A percentile compares a stretch with the other conserved stretches of the same genome.
phyloP scores from a whole-genome alignment of 768 basidiomycete species.

The Suillus discolor region DNA sequence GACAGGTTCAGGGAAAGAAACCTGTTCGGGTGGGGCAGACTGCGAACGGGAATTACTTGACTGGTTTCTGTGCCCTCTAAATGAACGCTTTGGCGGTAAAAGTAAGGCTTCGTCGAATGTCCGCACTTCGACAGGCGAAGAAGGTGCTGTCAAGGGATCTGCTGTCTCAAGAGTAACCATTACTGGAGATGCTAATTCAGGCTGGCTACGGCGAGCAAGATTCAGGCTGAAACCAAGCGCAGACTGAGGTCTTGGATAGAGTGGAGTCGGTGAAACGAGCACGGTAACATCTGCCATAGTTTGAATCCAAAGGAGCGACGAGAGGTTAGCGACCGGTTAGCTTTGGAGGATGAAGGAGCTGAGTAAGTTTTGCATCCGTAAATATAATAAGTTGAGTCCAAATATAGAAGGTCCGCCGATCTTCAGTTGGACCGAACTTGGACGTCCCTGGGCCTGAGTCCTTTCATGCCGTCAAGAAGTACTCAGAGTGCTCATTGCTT shows the following conservation, averaged over 20 bases:
- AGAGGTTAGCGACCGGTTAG: background rate
- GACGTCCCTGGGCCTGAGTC: background rate
- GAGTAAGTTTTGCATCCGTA: background rate
- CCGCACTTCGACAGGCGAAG: slow-evolving; percentile 27
- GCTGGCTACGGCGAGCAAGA: slow-evolving; percentile 31
- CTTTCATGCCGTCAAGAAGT: background rate
- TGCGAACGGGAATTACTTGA: slow-evolving; percentile 19
- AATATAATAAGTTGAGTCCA: background rate
- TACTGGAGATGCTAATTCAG: slow-evolving; percentile 29
- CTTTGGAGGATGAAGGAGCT: no score
- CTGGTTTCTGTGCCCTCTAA: slow-evolving; percentile 21
- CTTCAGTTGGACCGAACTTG: background rate
- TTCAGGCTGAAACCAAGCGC: slow-evolving; percentile 28
- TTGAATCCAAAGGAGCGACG: slow-evolving; percentile 6
- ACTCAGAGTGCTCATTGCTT: background rate
- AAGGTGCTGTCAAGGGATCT: slow-evolving; percentile 26
- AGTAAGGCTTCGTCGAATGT: slow-evolving; percentile 23
- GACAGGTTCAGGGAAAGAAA: slow-evolving; percentile 2
- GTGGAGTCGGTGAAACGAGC: slow-evolving; percentile 33
- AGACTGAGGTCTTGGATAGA: slow-evolving; percentile 22
- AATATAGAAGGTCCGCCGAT: background rate
- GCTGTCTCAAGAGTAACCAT: slow-evolving; percentile 34
- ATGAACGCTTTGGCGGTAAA: slow-evolving; percentile 31
- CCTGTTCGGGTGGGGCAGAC: slow-evolving; percentile 23
- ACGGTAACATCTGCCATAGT: slow-evolving; percentile 35